Conservation (phyloP, 805 yeast species). For the Candida ovalis region DNA sequence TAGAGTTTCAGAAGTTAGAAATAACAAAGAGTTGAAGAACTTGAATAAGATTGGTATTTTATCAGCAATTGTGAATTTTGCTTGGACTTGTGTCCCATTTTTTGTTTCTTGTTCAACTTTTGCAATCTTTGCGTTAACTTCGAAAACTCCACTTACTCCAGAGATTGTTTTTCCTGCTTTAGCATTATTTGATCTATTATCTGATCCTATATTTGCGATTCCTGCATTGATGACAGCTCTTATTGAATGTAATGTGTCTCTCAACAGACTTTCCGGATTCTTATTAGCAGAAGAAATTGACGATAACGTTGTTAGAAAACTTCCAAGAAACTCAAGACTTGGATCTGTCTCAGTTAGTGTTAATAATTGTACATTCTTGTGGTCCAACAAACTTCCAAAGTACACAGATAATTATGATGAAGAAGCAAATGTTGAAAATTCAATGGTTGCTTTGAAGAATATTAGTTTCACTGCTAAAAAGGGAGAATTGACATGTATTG, state of each 20-base stretch:
- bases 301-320: slow-evolving; percentile 27
- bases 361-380: slow-evolving; percentile 49
- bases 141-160: slow-evolving; percentile 52
- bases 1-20: slow-evolving; percentile 50
- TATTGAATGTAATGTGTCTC: slow-evolving; percentile 57
- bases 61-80: slow-evolving; percentile 45
- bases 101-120: slow-evolving; percentile 61
- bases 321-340: slow-evolving; percentile 18
- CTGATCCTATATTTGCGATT: slow-evolving; percentile 55
- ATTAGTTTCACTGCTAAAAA: slow-evolving; percentile 47
- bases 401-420: slow-evolving; percentile 34
- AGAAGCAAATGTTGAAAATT: slow-evolving; percentile 34
- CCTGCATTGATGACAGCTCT: slow-evolving; percentile 55
- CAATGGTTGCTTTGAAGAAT: slow-evolving; percentile 43
- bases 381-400: slow-evolving; percentile 32
- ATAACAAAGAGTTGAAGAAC: slow-evolving; percentile 52
- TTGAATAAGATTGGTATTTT: slow-evolving; percentile 45
- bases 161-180: slow-evolving; percentile 69
- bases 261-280: slow-evolving; percentile 50
- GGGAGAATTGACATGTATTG: slow-evolving; percentile 55
- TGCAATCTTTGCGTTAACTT: slow-evolving; percentile 45
- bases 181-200: slow-evolving; percentile 53
- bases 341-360: slow-evolving; percentile 39
- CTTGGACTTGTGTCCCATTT: slow-evolving; percentile 64
- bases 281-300: slow-evolving; percentile 42